phyloP scores from a whole-genome alignment of 306 rosid species.

The Corylus americana region DNA sequence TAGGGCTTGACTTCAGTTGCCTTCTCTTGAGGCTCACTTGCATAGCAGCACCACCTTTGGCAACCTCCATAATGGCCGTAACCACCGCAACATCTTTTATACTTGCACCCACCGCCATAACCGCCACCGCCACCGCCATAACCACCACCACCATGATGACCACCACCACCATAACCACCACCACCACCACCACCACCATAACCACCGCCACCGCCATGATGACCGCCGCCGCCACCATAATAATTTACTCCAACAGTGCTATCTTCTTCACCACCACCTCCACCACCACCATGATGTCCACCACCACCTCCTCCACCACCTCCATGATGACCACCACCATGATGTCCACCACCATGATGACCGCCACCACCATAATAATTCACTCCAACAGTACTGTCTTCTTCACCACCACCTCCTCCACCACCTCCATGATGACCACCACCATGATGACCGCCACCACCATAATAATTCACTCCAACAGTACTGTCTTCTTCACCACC shows the following conservation, averaged over 20 bases:
- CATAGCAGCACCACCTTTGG: not conserved
- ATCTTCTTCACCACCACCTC: not conserved
- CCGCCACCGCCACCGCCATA: not conserved
- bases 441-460: not conserved
- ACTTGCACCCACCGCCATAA: no score
- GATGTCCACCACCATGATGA: not conserved
- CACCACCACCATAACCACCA: not conserved
- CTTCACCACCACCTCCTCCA: not conserved
- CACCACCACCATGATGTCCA: not conserved
- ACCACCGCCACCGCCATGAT: not conserved
- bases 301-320: not conserved
- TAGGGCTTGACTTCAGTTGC: not conserved
- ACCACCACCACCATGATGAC: not conserved
- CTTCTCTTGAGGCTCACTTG: not conserved
- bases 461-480: no score
- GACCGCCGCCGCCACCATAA: not conserved
- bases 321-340: not conserved
- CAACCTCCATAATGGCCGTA: no score
- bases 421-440: not conserved
- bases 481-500: not conserved
- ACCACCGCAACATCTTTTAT: no score
- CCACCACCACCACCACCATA: conserved; percentile 3
- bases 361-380: not conserved
- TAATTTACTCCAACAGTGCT: not conserved
- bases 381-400: not conserved